Percentiles rank a stretch among this genome's conserved stretches.
Evolutionary conservation across 257 asterid genomes (phyloP).

Genomic region (Nicotiana benthamiana): DNA sequence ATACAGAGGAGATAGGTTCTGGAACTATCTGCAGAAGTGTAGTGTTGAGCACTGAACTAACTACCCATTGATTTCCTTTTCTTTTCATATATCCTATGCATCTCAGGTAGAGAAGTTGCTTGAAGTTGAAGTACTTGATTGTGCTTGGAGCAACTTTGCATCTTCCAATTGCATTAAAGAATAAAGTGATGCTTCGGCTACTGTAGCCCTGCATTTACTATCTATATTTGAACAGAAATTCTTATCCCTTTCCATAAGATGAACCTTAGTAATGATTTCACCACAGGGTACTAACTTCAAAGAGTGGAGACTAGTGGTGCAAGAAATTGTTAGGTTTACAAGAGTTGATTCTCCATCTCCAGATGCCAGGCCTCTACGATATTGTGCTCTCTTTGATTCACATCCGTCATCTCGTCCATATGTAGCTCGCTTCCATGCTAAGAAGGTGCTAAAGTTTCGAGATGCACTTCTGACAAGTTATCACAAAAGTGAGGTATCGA

Average conservation of each 20-base stretch:
- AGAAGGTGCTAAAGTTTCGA: conserved; percentile 78
- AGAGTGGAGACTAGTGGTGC: conserved; percentile 94
- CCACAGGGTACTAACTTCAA: conserved; percentile 83
- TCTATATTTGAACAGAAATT: neutral
- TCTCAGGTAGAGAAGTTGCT: neutral
- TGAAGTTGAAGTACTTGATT: neutral
- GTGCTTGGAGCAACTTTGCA: neutral
- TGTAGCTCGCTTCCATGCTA: conserved; percentile 88
- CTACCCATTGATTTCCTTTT: neutral
- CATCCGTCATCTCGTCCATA: conserved; percentile 70
- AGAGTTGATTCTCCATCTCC: conserved; percentile 43
- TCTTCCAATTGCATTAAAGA: neutral
- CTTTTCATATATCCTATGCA: neutral
- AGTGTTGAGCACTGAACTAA: neutral
- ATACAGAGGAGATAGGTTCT: neutral
- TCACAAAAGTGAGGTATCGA: conserved; percentile 76
- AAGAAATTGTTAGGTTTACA: conserved; percentile 73
- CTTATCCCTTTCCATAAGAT: neutral
- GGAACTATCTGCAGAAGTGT: neutral
- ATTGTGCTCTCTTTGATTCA: conserved; percentile 66
- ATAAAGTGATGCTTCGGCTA: neutral
- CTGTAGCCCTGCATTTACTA: neutral
- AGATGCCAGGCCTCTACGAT: conserved; percentile 68
- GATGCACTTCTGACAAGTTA: conserved; percentile 88
- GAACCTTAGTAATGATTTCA: conserved; percentile 20